These are phyloP conservation scores for Acanthochlamys bracteata DNA, from an alignment of 106 monocot species.

Conservation along the genomic window DNA sequence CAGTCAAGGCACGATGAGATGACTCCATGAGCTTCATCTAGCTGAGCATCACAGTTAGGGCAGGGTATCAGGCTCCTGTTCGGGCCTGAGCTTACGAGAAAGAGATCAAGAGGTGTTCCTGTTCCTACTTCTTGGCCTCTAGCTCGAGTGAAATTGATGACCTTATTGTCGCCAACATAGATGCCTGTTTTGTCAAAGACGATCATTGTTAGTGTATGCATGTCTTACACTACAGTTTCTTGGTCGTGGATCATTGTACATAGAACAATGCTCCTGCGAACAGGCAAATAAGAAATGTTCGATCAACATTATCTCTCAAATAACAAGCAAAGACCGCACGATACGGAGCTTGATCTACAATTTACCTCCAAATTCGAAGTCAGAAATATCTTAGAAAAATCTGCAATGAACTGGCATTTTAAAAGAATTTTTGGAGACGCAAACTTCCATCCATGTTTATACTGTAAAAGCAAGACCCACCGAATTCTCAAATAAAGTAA, in stretches of 20 bases:
- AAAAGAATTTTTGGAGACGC: no score
- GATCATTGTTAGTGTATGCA: neutral
- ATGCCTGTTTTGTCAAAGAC: conserved; percentile 28
- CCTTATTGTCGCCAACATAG: conserved; percentile 56
- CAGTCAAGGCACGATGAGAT: conserved; percentile 62
- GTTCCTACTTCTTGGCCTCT: conserved; percentile 69
- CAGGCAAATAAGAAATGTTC: no score
- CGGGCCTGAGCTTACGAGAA: conserved; percentile 49
- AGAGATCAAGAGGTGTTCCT: conserved; percentile 41
- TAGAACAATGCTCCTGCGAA: neutral
- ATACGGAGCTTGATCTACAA: no score
- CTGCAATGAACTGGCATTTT: no score
- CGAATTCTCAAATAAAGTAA: no score
- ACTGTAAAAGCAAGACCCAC: no score
- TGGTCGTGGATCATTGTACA: neutral
- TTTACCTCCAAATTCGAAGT: no score
- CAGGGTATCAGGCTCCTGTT: conserved; percentile 16
- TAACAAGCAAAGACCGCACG: no score
- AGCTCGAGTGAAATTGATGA: conserved; percentile 70
- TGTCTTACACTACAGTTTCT: no score
- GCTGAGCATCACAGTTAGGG: conserved; percentile 17
- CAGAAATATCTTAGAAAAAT: no score
- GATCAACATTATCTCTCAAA: no score
- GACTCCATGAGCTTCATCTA: conserved; percentile 36
- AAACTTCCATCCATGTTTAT: no score